These are phyloP conservation scores for Aethionema arabicum DNA, from an alignment of 345 rosid genomes.

Conservation along the genomic window DNA sequence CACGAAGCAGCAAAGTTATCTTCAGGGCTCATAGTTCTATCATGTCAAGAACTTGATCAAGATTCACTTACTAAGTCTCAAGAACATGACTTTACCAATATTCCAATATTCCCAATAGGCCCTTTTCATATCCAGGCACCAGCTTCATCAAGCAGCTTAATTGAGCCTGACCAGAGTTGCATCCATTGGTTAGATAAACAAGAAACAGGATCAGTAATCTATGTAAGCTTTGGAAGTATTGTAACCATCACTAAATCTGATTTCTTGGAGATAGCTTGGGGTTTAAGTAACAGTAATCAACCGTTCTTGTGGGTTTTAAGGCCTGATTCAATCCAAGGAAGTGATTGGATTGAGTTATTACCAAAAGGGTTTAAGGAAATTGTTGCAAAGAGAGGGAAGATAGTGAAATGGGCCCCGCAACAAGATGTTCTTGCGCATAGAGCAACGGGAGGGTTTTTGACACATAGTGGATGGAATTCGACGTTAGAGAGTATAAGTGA, in stretches of 20 bases:
- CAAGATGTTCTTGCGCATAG: slow-evolving; percentile 47
- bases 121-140: slow-evolving; percentile 38
- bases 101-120: slow-evolving; percentile 50
- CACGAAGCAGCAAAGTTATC: slow-evolving; percentile 33
- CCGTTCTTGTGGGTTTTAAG: slow-evolving; percentile 56
- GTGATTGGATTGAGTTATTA: slow-evolving; percentile 17
- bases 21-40: slow-evolving; percentile 61
- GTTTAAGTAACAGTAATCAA: slow-evolving; percentile 39
- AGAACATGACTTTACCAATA: slow-evolving; percentile 37
- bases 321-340: slow-evolving; percentile 26
- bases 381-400: slow-evolving; percentile 38
- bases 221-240: slow-evolving; percentile 58
- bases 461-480: slow-evolving; percentile 83
- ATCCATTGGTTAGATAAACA: slow-evolving; percentile 48
- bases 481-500: slow-evolving; percentile 60
- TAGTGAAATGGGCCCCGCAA: slow-evolving; percentile 50
- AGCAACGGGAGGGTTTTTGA: slow-evolving; percentile 59
- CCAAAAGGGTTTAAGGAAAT: slow-evolving; percentile 36
- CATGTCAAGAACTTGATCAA: slow-evolving; percentile 59
- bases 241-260: slow-evolving; percentile 33
- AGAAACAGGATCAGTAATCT: slow-evolving; percentile 44
- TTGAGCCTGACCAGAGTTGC: slow-evolving; percentile 45
- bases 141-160: slow-evolving; percentile 34
- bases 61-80: slow-evolving; percentile 48
- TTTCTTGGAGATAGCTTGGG: slow-evolving; percentile 49